phyloP scores from a whole-genome alignment of 352 stramenopile genomes.

The Phytophthora fragariae region DNA sequence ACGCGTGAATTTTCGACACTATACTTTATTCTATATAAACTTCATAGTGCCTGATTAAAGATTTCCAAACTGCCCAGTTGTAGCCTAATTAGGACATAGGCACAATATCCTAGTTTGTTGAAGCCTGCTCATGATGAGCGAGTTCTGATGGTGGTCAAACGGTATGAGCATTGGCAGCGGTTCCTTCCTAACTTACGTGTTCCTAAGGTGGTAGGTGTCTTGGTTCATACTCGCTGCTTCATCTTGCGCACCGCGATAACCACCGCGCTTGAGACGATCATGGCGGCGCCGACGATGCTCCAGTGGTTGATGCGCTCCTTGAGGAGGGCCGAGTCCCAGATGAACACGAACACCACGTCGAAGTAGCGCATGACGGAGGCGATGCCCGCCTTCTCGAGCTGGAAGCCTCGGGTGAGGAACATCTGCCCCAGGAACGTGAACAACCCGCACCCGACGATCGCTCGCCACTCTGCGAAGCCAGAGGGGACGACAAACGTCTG shows the following conservation, averaged over 20 bases:
- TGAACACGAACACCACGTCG: slow-evolving; percentile 74
- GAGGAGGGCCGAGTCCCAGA: slow-evolving; percentile 65
- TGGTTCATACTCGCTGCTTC: slow-evolving; percentile 9
- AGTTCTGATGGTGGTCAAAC: slow-evolving; percentile 9
- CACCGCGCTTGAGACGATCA: slow-evolving; percentile 39
- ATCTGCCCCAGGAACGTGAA: slow-evolving; percentile 54
- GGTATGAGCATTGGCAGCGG: neutral
- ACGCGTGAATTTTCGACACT: too few species aligned
- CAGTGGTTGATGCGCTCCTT: slow-evolving; percentile 39
- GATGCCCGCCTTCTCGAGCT: slow-evolving; percentile 63
- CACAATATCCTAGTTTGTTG: too few species aligned
- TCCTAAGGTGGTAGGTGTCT: neutral
- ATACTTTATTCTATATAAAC: too few species aligned
- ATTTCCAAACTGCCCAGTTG: too few species aligned
- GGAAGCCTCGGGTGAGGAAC: slow-evolving; percentile 64
- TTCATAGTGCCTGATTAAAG: too few species aligned
- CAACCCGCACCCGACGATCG: slow-evolving; percentile 24
- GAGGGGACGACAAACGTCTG: slow-evolving; percentile 37
- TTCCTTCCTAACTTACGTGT: too few species aligned
- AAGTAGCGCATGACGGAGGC: slow-evolving; percentile 75
- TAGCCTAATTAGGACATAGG: too few species aligned
- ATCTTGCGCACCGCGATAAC: slow-evolving; percentile 44
- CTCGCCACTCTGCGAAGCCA: slow-evolving; percentile 19
- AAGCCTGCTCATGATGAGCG: too few species aligned
- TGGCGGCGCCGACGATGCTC: slow-evolving; percentile 15